Evolutionary conservation across 305 asterid genomes (phyloP).

Genomic region (Withania somnifera): DNA sequence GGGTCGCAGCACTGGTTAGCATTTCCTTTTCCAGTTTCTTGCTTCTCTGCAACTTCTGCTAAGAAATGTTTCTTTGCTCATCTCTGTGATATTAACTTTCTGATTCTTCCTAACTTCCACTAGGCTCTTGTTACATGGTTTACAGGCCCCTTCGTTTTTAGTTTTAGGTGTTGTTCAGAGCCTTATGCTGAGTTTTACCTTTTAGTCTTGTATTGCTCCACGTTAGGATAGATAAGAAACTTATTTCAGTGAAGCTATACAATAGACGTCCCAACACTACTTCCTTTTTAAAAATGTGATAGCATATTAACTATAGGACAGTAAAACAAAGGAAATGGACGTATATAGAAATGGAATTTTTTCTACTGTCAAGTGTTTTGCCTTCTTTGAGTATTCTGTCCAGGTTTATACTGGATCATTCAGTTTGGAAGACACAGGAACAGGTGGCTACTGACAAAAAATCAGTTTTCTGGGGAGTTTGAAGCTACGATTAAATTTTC

Average conservation of each 20-base stretch:
- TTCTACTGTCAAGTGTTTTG: neutral
- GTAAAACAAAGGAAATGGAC: neutral
- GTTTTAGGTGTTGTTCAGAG: neutral
- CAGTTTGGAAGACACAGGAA: neutral
- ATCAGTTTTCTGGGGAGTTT: neutral
- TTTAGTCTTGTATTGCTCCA: neutral
- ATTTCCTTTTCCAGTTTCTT: neutral
- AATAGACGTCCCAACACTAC: neutral
- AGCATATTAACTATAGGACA: neutral
- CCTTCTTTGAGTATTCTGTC: neutral
- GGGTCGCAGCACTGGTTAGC: constrained; percentile 74
- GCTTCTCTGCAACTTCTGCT: neutral
- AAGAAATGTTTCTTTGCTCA: neutral
- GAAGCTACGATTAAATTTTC: neutral
- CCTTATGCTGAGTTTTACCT: neutral
- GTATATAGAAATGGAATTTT: neutral
- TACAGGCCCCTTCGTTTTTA: neutral
- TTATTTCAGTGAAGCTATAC: neutral
- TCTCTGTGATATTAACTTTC: neutral
- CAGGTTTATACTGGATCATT: neutral
- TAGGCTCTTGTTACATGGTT: neutral
- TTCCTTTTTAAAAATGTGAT: no score
- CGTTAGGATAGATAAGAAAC: neutral
- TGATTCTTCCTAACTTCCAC: neutral
- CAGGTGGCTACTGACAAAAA: neutral